Percentiles rank a stretch among this genome's conserved stretches.
phyloP scores from a whole-genome alignment of 768 basidiomycete species.

The Russula griseocarnosa region DNA sequence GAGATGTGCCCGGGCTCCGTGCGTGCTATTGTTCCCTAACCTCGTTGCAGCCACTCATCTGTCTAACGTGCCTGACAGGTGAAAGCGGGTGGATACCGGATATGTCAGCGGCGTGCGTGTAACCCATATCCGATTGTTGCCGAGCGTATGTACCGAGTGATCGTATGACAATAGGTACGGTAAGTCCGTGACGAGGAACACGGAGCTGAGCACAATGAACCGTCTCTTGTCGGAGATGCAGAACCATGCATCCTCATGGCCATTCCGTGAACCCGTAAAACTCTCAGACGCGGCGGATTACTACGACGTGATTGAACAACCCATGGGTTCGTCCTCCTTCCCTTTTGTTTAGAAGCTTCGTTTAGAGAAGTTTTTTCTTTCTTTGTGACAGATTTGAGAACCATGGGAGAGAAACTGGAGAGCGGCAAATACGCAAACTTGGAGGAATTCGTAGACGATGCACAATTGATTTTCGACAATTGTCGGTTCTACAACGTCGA shows the following conservation, averaged over 20 bases:
- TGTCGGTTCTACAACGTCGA: constrained; percentile 87
- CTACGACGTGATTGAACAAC: constrained; percentile 79
- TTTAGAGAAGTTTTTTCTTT: background rate
- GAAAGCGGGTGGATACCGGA: constrained; percentile 92
- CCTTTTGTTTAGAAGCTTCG: background rate
- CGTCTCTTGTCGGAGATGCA: constrained; percentile 75
- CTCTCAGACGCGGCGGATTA: constrained; percentile 81
- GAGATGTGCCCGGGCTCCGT: constrained; percentile 86
- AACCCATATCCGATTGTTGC: constrained; percentile 8
- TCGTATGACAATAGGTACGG: constrained; percentile 31
- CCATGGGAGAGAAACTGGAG: constrained; percentile 88
- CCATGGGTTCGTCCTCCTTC: constrained; percentile 71
- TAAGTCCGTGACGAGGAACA: constrained; percentile 48
- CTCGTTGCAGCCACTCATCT: constrained; percentile 17
- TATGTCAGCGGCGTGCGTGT: constrained; percentile 65
- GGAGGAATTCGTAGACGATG: constrained; percentile 72
- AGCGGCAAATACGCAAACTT: constrained; percentile 77
- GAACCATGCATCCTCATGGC: constrained; percentile 77
- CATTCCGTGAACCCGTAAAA: constrained; percentile 81
- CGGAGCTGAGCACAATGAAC: constrained; percentile 66
- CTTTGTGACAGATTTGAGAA: constrained; percentile 63
- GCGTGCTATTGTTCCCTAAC: constrained; percentile 33
- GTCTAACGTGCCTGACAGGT: constrained; percentile 40
- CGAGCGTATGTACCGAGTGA: background rate
- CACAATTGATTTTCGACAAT: constrained; percentile 83